Conservation (phyloP, 2,329 filamentous ascomycete species). For the Diaporthe sp. region DNA sequence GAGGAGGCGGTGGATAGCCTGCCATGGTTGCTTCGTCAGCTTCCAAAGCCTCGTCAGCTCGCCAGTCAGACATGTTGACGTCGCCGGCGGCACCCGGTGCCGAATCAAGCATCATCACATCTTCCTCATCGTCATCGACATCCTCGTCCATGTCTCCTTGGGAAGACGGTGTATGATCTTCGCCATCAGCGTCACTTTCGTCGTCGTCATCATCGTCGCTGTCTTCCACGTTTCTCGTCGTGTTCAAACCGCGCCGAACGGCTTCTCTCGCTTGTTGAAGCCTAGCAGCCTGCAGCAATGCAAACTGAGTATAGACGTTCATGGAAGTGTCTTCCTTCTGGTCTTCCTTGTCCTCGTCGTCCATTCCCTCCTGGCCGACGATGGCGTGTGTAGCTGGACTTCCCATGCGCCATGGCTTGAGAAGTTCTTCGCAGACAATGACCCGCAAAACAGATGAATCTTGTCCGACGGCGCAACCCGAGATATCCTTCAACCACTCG, state of each 20-base stretch:
- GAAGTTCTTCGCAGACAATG: conserved; percentile 90
- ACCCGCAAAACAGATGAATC: conserved; percentile 85
- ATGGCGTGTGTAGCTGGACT: conserved; percentile 85
- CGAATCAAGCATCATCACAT: conserved; percentile 71
- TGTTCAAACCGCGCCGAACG: conserved; percentile 34
- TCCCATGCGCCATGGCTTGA: conserved; percentile 88
- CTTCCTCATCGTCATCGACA: conserved; percentile 66
- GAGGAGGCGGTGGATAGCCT: conserved; percentile 77
- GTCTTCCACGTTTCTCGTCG: conserved; percentile 46
- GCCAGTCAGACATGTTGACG: conserved; percentile 64
- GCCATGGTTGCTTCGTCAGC: conserved; percentile 83
- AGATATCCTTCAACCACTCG: conserved; percentile 95
- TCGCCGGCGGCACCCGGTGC: conserved; percentile 60
- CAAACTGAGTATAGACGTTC: conserved; percentile 44
- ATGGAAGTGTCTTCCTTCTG: conserved; percentile 48
- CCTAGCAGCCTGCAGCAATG: conserved; percentile 48
- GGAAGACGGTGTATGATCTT: conserved; percentile 52
- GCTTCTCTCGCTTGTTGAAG: conserved; percentile 47
- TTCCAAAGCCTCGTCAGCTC: conserved; percentile 77
- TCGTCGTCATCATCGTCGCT: conserved; percentile 60
- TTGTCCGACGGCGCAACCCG: conserved; percentile 86
- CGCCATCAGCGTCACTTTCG: conserved; percentile 60
- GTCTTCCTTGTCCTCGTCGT: conserved; percentile 82
- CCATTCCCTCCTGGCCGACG: conserved; percentile 83
- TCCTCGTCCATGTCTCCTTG: conserved; percentile 52